Percentiles rank a stretch among this genome's conserved stretches.
These are phyloP conservation scores for Gossypium arboreum DNA, from an alignment of 345 rosid genomes.

Conservation along the genomic window DNA sequence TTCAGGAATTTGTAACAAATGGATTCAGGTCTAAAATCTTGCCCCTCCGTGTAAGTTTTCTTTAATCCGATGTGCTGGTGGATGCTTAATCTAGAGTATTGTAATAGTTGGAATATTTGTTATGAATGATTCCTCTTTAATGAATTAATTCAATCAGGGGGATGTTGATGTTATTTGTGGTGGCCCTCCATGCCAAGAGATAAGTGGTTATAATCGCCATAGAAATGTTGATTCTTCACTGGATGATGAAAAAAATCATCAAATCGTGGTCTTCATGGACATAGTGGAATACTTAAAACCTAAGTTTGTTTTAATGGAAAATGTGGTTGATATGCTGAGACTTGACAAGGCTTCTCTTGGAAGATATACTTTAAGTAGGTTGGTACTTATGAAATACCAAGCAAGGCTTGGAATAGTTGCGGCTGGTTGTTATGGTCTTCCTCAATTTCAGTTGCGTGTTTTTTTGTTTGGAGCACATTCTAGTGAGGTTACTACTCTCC, in stretches of 20 bases:
- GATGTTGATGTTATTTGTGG: background rate
- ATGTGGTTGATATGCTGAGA: background rate
- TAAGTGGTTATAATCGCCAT: background rate
- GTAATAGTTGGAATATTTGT: conserved; percentile 8
- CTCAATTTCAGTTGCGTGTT: background rate
- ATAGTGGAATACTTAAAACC: background rate
- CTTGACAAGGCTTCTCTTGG: background rate
- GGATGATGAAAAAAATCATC: background rate
- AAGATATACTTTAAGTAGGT: background rate
- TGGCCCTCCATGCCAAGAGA: conserved; percentile 3
- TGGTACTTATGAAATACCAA: background rate
- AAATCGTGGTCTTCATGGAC: background rate
- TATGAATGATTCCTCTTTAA: conserved; percentile 8
- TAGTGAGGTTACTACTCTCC: background rate
- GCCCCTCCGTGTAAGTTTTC: conserved; percentile 79
- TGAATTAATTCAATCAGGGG: conserved; percentile 16
- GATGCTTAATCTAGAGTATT: conserved; percentile 20
- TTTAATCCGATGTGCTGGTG: conserved; percentile 11
- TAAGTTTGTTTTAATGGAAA: background rate
- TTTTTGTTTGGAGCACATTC: background rate
- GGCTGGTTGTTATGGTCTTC: conserved; percentile 3
- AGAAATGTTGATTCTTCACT: background rate
- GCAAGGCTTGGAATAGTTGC: background rate
- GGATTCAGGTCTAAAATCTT: conserved; percentile 69
- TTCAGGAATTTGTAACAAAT: conserved; percentile 57